Base-by-base conservation (phyloP, 2,329 filamentous ascomycete species). In the Cladophialophora chaetospira region DNA sequence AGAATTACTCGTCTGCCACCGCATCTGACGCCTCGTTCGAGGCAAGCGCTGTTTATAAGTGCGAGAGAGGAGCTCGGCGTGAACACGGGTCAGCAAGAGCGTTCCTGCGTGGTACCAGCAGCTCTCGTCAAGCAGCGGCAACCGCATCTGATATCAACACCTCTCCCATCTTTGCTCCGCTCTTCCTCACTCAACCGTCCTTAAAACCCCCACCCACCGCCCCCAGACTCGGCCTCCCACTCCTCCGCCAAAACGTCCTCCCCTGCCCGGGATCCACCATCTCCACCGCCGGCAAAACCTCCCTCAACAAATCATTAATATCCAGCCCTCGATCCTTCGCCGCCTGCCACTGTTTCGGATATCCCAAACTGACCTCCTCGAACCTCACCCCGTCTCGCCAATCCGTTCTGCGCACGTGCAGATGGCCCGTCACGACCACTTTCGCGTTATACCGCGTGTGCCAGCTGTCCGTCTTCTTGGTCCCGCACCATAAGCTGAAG, bases 401-500 rank as follows among this genome's bases (percentile, higher is more conserved):
- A 38, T 66, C 64, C 5, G 64, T 66, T 19, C 64, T 42, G 13
- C 64, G 55, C 11, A 66, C 63, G 52, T 66, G 64, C 48, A 66
- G 47, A 53, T 66, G 64, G 2, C 64, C 64, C 2, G 61, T 63
- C 10, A 66, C 63, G 15, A 66, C 64, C 15, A 66, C 64, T 35
- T 65, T 64, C 25, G 63, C 64, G 35, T 65, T 61, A 54, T 62
- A 65, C 19, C 59, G 55, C 26, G 26, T 51, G 29, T 66, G 64
- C 64, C 64, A 66, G 45, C 65, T 57, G 21, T 64, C 55, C 10
- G 64, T 66, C 51, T 44, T 55, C 53, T 61, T 65, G 25, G 64
- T 65, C 2, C 64, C 64, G 40, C 64, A 66, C 64, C 64, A 66
- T 5, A 66, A 49, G 46, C 55, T 62, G 56, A 66, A 66, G 9